phyloP scores from a whole-genome alignment of 306 rosid genomes.

The Erythrophleum fordii region DNA sequence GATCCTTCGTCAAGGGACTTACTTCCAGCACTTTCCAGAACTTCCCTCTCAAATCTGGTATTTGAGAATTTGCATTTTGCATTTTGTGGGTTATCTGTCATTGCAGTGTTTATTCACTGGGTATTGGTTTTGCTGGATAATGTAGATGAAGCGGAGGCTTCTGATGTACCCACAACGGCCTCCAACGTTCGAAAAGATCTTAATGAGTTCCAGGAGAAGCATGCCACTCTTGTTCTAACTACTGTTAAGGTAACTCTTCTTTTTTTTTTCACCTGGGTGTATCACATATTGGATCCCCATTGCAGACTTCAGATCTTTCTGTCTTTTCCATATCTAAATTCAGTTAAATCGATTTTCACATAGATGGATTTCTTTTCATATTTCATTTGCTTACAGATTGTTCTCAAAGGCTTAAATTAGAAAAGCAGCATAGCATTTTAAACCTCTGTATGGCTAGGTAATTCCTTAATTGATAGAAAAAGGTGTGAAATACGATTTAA shows the following conservation, averaged over 20 bases:
- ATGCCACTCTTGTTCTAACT: slow-evolving; percentile 88
- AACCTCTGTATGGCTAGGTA: not conserved
- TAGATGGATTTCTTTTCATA: not conserved
- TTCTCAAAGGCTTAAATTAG: not conserved
- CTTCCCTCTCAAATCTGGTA: slow-evolving; percentile 78
- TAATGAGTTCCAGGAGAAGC: slow-evolving; percentile 94
- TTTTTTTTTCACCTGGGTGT: not conserved
- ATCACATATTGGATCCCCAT: not conserved
- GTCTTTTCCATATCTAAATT: not conserved
- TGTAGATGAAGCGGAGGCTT: slow-evolving; percentile 75
- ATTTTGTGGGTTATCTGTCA: not conserved
- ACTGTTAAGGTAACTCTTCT: slow-evolving; percentile 72
- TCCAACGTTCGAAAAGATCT: slow-evolving; percentile 95
- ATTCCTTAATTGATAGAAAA: not conserved
- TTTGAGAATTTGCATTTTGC: not conserved
- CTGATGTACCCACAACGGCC: slow-evolving; percentile 59
- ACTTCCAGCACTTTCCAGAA: slow-evolving; percentile 86
- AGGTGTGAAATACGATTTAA: not conserved
- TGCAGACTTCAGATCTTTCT: not conserved
- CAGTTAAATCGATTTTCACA: not conserved
- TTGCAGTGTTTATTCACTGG: not conserved
- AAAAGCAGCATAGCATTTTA: not conserved
- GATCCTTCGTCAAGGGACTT: slow-evolving; percentile 85
- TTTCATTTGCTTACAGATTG: not conserved
- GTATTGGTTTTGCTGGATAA: slow-evolving; percentile 26